phyloP scores from a whole-genome alignment of 2,329 filamentous ascomycete genomes.

The Metarhizium sp. region DNA sequence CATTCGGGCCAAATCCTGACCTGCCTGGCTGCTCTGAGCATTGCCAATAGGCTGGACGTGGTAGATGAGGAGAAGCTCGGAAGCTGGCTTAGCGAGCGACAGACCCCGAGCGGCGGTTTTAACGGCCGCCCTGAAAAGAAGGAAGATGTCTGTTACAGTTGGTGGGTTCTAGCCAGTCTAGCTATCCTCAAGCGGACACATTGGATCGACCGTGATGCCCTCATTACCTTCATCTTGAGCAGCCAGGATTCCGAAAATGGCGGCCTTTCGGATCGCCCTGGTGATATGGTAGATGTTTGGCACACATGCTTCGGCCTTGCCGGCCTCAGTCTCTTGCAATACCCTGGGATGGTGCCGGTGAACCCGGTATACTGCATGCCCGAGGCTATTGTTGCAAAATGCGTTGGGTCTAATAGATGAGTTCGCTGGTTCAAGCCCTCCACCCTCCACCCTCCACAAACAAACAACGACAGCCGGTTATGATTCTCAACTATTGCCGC shows the following conservation, averaged over 20 bases:
- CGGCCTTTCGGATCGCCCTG: conserved; percentile 82
- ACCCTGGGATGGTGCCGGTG: conserved; percentile 67
- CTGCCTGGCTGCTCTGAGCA: conserved; percentile 78
- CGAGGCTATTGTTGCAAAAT: conserved; percentile 51
- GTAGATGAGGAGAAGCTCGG: conserved; percentile 76
- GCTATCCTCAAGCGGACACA: conserved; percentile 80
- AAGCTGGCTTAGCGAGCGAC: conserved; percentile 87
- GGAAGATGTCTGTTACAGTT: conserved; percentile 97
- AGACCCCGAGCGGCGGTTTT: conserved; percentile 76
- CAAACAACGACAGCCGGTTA: background rate
- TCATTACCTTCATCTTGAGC: conserved; percentile 72
- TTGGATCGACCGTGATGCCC: conserved; percentile 82
- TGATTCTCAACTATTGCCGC: background rate
- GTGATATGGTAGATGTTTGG: conserved; percentile 94
- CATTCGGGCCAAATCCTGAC: conserved; percentile 95
- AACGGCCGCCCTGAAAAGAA: conserved; percentile 93
- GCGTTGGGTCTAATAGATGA: conserved; percentile 28
- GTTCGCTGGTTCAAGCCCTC: background rate
- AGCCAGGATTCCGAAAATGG: conserved; percentile 82
- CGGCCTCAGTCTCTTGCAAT: conserved; percentile 74
- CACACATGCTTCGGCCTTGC: conserved; percentile 87
- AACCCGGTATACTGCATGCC: conserved; percentile 87
- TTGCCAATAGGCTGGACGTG: conserved; percentile 71
- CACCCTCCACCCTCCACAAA: background rate
- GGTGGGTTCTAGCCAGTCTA: conserved; percentile 93